These are phyloP conservation scores for Paraleonurus japonicus DNA, from an alignment of 257 asterid genomes.

Conservation along the genomic window DNA sequence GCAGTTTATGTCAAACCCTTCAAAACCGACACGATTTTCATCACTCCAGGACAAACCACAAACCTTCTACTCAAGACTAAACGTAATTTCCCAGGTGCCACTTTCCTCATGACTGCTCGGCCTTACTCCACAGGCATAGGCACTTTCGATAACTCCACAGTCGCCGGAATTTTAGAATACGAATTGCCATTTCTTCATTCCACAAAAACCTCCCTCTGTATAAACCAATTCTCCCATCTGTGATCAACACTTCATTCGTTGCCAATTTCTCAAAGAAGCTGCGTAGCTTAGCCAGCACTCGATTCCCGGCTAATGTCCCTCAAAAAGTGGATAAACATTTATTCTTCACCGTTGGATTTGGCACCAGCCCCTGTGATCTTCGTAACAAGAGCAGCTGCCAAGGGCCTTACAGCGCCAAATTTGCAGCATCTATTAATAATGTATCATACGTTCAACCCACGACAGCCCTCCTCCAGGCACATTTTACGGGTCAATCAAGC, in stretches of 20 bases:
- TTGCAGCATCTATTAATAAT: constrained; percentile 40
- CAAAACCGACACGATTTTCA: too few species aligned
- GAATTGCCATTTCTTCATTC: neutral
- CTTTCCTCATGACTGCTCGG: too few species aligned
- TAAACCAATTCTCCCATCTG: constrained; percentile 34
- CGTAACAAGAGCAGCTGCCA: constrained; percentile 34
- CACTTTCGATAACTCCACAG: constrained; percentile 28
- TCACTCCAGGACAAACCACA: too few species aligned
- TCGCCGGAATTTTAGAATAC: constrained; percentile 20
- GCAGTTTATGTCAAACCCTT: too few species aligned
- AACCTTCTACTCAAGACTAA: too few species aligned
- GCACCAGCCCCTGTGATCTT: constrained; percentile 16
- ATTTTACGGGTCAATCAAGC: constrained; percentile 29
- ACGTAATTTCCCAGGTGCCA: too few species aligned
- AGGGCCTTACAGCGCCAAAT: constrained; percentile 38
- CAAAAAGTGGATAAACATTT: constrained; percentile 28
- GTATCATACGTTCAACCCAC: constrained; percentile 35
- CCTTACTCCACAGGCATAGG: too few species aligned
- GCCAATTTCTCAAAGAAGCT: constrained; percentile 31
- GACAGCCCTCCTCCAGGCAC: constrained; percentile 39
- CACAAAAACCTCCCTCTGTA: constrained; percentile 26
- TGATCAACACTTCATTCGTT: constrained; percentile 37
- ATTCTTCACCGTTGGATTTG: constrained; percentile 28
- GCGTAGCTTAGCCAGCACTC: constrained; percentile 27
- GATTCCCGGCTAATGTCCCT: constrained; percentile 41